A percentile compares a stretch with the other conserved stretches of the same genome.
phyloP scores from a whole-genome alignment of 2,329 filamentous ascomycete genomes.

The Fusarium sp. region DNA sequence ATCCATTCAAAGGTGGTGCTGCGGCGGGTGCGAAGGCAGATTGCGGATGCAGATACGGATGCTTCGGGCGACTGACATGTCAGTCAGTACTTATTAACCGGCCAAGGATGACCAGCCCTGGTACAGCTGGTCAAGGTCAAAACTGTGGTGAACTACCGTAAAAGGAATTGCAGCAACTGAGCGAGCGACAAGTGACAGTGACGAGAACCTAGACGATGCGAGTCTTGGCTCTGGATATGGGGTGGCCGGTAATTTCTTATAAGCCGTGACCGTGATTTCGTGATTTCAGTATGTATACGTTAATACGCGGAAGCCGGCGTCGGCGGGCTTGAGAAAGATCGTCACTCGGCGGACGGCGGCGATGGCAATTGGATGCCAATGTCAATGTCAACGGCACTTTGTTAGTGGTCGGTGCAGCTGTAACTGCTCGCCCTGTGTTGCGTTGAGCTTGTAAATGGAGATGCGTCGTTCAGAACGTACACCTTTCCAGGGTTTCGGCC shows the following conservation, averaged over 20 bases:
- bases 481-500: not conserved
- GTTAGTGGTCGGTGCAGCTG: not conserved
- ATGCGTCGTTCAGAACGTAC: slow-evolving; percentile 18
- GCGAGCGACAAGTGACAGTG: slow-evolving; percentile 20
- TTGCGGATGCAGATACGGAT: slow-evolving; percentile 39
- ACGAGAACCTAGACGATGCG: slow-evolving; percentile 13
- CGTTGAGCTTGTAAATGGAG: slow-evolving; percentile 14
- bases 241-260: slow-evolving; percentile 28
- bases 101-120: slow-evolving; percentile 38
- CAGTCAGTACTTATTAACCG: slow-evolving; percentile 33
- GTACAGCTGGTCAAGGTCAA: slow-evolving; percentile 27
- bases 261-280: slow-evolving; percentile 15
- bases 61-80: slow-evolving; percentile 46
- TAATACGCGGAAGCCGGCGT: slow-evolving; percentile 34
- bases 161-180: slow-evolving; percentile 24
- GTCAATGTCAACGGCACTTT: not conserved
- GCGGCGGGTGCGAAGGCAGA: slow-evolving; percentile 36
- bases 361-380: slow-evolving; percentile 9
- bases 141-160: slow-evolving; percentile 28
- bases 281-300: not conserved
- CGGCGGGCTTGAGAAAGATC: slow-evolving; percentile 24
- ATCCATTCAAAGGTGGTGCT: slow-evolving; percentile 46
- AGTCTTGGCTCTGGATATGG: slow-evolving; percentile 38
- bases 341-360: slow-evolving; percentile 30
- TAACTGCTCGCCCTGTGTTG: slow-evolving; percentile 9